Evolutionary conservation across 768 basidiomycete genomes (phyloP), one percentile per base, ranked within the genome.

Genomic region (Leccinum aurantiacum): DNA sequence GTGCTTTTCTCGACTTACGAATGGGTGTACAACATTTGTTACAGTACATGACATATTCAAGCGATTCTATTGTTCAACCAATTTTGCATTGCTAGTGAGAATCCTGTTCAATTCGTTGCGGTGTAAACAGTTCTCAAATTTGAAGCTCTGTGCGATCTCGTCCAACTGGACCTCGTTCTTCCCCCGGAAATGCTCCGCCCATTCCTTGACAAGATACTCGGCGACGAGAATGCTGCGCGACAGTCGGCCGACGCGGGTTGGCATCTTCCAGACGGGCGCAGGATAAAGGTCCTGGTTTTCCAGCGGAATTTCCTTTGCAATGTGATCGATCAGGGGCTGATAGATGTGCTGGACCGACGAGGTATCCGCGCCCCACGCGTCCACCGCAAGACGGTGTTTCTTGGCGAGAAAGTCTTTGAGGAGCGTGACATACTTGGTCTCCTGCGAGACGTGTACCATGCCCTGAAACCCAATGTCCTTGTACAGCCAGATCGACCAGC

Each of bases 401-500:
- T 88, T 91, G 55, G 80, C 82, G 54, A 91, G 80, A 77, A 91
- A 91, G 33, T 82, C 77, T 51, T 77, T 74, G 76, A 93, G 81
- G 53, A 88, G 82, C 53, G 76, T 82, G 79, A 87, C 86, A 76
- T 91, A 93, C 3, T 88, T 80, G 4, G 90, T 86, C 14, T 86
- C 82, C 13, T 77, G 79, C n/a, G 82, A 81, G 65, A 87, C 78
- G 72, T 89, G 83, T 29, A 89, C 86, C 90, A 93, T 91, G 38
- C 91, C 91, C 75, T 91, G 88, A 80, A 88, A 89, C n/a, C 89
- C 89, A 65, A 90, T 88, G 66, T 90, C 88, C 66, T 89, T 93
- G 82, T 90, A 93, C 19, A 91, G 75, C 92, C 92, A 93, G 76
- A 93, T 93, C 1, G 87, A 86, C 90, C 90, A 92, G 69, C 84